Conservation (phyloP, 176 grass and related monocot species). For the Calamus simplicifolius region DNA sequence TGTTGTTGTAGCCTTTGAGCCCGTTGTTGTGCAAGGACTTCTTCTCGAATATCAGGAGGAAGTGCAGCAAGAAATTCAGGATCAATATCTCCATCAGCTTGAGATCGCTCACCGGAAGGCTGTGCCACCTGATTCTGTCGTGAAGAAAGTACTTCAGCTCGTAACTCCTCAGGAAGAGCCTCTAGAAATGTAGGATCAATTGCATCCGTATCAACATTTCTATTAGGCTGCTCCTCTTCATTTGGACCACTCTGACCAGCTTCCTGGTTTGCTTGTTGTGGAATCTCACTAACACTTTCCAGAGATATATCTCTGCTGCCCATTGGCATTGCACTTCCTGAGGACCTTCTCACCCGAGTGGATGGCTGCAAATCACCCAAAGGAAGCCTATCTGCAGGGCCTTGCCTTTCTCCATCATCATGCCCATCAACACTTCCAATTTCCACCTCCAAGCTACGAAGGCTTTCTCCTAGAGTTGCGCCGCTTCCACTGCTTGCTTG, state of each 20-base stretch:
- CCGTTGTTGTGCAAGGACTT: constrained; percentile 89
- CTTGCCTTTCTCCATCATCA: constrained; percentile 83
- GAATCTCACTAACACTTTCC: constrained; percentile 76
- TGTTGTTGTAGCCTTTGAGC: constrained; percentile 81
- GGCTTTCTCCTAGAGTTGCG: constrained; percentile 88
- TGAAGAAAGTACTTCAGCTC: constrained; percentile 92
- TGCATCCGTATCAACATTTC: constrained; percentile 40
- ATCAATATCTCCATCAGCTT: constrained; percentile 88
- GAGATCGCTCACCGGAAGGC: constrained; percentile 60
- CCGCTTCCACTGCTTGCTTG: constrained; percentile 98
- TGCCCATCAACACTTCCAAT: constrained; percentile 97
- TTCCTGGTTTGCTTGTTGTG: constrained; percentile 60
- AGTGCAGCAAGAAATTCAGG: constrained; percentile 99
- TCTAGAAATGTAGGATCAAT: constrained; percentile 99
- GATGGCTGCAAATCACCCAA: constrained; percentile 51
- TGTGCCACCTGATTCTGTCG: constrained; percentile 87
- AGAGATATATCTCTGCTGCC: constrained; percentile 50
- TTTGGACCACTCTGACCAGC: constrained; percentile 44
- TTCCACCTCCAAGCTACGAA: constrained; percentile 95
- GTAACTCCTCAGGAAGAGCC: constrained; percentile 88
- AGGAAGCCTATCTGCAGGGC: constrained; percentile 43
- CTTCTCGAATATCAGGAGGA: constrained; percentile 93
- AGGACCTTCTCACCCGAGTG: constrained; percentile 46
- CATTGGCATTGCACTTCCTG: constrained; percentile 37
- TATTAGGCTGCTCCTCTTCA: constrained; percentile 41